phyloP scores from a whole-genome alignment of 2,329 filamentous ascomycete genomes.

The Blastomyces silverae region DNA sequence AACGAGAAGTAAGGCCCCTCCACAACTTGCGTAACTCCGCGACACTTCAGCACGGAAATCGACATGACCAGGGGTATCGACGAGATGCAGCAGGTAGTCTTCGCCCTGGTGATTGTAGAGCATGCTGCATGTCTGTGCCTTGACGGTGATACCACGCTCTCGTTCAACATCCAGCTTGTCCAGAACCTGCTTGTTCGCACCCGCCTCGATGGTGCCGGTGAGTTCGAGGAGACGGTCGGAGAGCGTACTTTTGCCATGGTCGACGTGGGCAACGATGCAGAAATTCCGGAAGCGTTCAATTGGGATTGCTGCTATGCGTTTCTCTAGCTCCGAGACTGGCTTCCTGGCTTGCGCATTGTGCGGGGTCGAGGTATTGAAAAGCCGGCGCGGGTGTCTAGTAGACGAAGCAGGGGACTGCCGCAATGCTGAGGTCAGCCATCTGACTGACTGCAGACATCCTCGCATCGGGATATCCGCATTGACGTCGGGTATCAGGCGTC shows the following conservation, averaged over 20 bases:
- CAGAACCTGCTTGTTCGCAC: conserved; percentile 86
- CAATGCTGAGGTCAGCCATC: conserved; percentile 41
- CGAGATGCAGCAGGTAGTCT: conserved; percentile 89
- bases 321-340: conserved; percentile 49
- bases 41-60: conserved; percentile 97
- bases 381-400: conserved; percentile 20
- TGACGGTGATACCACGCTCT: conserved; percentile 94
- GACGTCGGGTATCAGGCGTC: conserved; percentile 13
- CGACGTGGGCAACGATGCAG: conserved; percentile 97
- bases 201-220: conserved; percentile 83
- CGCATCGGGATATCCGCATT: conserved; percentile 38
- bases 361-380: conserved; percentile 29
- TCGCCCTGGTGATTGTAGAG: conserved; percentile 77
- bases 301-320: conserved; percentile 48
- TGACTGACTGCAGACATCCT: conserved; percentile 44
- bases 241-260: conserved; percentile 96
- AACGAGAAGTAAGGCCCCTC: conserved; percentile 83
- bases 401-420: conserved; percentile 26
- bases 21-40: conserved; percentile 90
- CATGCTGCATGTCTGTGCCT: conserved; percentile 98
- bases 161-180: conserved; percentile 97
- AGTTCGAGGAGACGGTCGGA: conserved; percentile 87
- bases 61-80: conserved; percentile 95
- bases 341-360: conserved; percentile 22
- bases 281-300: conserved; percentile 70